Evolutionary conservation across 805 yeast genomes (phyloP), one percentile per base, ranked within the genome.

Genomic region (Candida tibetensis): DNA sequence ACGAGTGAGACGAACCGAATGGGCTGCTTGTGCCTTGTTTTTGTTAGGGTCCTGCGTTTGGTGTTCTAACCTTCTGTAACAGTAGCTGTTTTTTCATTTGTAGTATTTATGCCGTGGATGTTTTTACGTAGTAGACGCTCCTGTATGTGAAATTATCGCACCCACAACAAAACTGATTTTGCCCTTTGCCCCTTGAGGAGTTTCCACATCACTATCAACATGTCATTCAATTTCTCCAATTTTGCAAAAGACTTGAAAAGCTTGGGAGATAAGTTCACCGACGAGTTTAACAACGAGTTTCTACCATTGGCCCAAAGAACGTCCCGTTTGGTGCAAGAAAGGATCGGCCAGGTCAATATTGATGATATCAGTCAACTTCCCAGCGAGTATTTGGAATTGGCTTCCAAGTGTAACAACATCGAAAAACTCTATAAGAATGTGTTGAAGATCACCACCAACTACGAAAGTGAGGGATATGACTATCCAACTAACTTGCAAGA

Each of bases 331-430:
- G 77, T 87, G 31, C 91, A 85, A 61, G 95, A 87, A 62, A 76
- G 68, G 50, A 74, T 87, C 18, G 95, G 95, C 33, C 78, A 82
- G 48, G 85, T 81, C 27, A 66, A 62, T 44, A 59, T 57, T 19
- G 87, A 82, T 37, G 95, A 87, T 55, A 82, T 85, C 53, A 60
- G 66, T 41, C 90, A 86, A 56, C 72, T 87, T 47, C 95, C 95
- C 22, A 79, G 81, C 41, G 95, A 87, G 59, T 87, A 85, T 58
- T 71, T 82, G 33, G 71, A 65, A 25, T 58, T 68, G 46, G 70
- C 72, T 4, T 48, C 41, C 30, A 56, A 53, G 45, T 68, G 73
- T 45, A 66, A 67, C 52, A 61, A 62, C 40, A 61, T 66, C 40
- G 74, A 68, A 40, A 59, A 52, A 28, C 52, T 69, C 40, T 70